Percentiles rank a stretch among this genome's conserved stretches.
Conservation (phyloP, 805 yeast species). For the Myxozyma udenii region DNA sequence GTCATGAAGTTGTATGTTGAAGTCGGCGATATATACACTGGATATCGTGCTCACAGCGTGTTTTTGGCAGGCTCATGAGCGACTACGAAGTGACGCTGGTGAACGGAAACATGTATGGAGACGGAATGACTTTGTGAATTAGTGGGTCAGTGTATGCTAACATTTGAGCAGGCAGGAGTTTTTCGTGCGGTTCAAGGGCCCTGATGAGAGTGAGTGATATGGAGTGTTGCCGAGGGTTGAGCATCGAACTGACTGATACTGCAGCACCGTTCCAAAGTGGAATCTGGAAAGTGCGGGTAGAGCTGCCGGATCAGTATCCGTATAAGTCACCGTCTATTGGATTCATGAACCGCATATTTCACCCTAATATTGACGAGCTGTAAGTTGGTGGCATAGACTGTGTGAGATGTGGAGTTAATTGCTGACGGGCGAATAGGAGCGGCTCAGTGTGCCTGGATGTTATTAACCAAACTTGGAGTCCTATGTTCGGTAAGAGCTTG, state of each 20-base stretch:
- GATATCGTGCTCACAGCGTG: neutral
- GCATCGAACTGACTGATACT: neutral
- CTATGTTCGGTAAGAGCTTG: constrained; percentile 68
- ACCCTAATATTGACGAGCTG: constrained; percentile 90
- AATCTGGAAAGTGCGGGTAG: constrained; percentile 85
- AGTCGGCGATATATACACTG: neutral
- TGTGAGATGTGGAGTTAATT: neutral
- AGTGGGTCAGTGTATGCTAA: constrained; percentile 79
- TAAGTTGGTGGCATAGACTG: constrained; percentile 2
- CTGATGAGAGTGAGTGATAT: constrained; percentile 56
- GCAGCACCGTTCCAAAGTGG: constrained; percentile 84
- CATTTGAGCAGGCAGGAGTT: constrained; percentile 70
- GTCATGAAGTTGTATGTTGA: constrained; percentile 83
- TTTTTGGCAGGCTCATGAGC: constrained; percentile 65
- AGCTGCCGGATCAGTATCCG: constrained; percentile 92
- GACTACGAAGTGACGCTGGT: constrained; percentile 82
- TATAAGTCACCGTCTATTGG: constrained; percentile 95
- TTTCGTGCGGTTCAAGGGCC: constrained; percentile 80
- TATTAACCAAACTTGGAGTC: constrained; percentile 96
- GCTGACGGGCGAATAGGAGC: constrained; percentile 32
- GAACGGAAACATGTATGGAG: constrained; percentile 72
- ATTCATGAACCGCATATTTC: constrained; percentile 84
- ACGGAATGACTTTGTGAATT: no score
- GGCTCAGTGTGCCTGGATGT: constrained; percentile 96
- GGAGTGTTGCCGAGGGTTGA: neutral